Percentiles rank a stretch among this genome's conserved stretches.
Evolutionary conservation across 306 rosid genomes (phyloP).

Genomic region (Fagus sylvatica): DNA sequence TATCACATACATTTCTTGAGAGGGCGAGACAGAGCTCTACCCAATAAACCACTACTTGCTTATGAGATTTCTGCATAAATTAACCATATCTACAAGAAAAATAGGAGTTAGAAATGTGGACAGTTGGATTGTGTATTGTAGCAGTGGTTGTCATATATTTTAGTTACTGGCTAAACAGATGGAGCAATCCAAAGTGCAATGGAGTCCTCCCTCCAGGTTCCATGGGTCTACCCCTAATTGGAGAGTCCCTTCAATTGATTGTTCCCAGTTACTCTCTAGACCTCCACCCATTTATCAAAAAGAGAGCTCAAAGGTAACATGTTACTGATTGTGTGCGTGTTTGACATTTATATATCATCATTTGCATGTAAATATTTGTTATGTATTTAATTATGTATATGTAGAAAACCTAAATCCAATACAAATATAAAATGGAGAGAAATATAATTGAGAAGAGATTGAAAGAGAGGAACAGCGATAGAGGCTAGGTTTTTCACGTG

Average conservation of each 20-base stretch:
- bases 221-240: slow-evolving; percentile 44
- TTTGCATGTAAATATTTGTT: too few relatives aligned
- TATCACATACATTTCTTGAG: too few relatives aligned
- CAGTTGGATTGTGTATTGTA: slow-evolving; percentile 5
- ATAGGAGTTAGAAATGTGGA: slow-evolving; percentile 5
- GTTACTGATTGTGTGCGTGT: background rate
- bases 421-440: too few relatives aligned
- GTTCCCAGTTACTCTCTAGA: slow-evolving; percentile 43
- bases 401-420: too few relatives aligned
- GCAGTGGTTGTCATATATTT: slow-evolving; percentile 9
- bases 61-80: background rate
- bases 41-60: too few relatives aligned
- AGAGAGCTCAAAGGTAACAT: slow-evolving; percentile 32
- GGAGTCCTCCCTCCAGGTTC: slow-evolving; percentile 48
- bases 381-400: too few relatives aligned
- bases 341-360: too few relatives aligned
- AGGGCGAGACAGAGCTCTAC: too few relatives aligned
- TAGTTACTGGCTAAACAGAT: slow-evolving; percentile 16
- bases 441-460: too few relatives aligned
- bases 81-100: background rate
- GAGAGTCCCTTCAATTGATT: slow-evolving; percentile 33
- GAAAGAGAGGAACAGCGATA: too few relatives aligned
- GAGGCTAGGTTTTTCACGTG: too few relatives aligned
- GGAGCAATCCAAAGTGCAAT: slow-evolving; percentile 39
- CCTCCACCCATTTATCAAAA: slow-evolving; percentile 41